phyloP scores from a whole-genome alignment of 129 eudicot species.

The sunflower (Helianthus annuus) region DNA sequence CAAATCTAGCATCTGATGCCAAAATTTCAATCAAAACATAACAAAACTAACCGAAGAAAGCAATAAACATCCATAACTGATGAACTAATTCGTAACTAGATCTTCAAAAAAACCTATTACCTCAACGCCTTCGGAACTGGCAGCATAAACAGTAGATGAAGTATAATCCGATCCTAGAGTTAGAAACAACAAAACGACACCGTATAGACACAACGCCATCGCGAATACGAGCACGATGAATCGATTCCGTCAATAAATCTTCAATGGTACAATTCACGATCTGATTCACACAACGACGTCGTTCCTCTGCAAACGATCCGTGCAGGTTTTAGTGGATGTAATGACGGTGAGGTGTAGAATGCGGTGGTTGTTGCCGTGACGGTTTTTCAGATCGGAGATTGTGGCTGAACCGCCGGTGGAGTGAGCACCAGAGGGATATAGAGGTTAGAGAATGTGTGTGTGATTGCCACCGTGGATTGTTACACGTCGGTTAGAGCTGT shows the following conservation, averaged over 20 bases:
- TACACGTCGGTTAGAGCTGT: constrained; percentile 26
- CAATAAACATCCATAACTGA: constrained; percentile 1
- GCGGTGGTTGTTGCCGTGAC: constrained; percentile 48
- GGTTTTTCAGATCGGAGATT: constrained; percentile 35
- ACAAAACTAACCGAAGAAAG: constrained; percentile 1
- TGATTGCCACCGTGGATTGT: neutral
- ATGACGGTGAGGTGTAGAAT: constrained; percentile 8
- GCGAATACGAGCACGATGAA: constrained; percentile 52
- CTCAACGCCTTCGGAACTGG: constrained; percentile 90
- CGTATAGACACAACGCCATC: constrained; percentile 80
- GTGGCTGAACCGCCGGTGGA: constrained; percentile 23
- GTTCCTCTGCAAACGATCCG: constrained; percentile 60
- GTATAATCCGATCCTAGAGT: constrained; percentile 64
- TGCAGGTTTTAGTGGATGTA: constrained; percentile 30
- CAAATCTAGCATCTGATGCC: neutral
- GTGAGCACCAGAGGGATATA: neutral
- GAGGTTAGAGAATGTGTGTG: constrained; percentile 11
- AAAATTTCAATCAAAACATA: neutral
- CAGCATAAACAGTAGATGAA: constrained; percentile 55
- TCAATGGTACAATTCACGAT: constrained; percentile 31
- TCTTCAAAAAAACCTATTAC: constrained; percentile 30
- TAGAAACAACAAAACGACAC: constrained; percentile 61
- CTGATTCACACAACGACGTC: constrained; percentile 38
- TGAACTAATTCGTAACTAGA: neutral
- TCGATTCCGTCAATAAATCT: constrained; percentile 77